Evolutionary conservation across 345 rosid species (phyloP).

Genomic region (Citrus medica): DNA sequence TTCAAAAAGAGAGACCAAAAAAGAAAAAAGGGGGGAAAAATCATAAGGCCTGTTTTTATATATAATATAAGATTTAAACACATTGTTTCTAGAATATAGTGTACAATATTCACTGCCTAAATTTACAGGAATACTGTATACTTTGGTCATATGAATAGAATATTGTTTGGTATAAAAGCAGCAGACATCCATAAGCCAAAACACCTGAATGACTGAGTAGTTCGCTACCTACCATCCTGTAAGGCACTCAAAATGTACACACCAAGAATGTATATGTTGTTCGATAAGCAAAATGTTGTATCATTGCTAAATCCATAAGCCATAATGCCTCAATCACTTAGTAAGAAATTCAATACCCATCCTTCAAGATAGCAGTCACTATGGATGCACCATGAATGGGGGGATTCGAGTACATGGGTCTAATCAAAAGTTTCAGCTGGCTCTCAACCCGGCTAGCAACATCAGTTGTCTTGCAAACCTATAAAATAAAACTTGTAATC

Average conservation of each 20-base stretch:
- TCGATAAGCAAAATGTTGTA: background rate
- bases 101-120: background rate
- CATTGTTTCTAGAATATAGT: background rate
- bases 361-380: slow-evolving; percentile 40
- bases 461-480: slow-evolving; percentile 48
- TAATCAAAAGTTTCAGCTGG: slow-evolving; percentile 54
- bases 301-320: background rate
- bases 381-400: slow-evolving; percentile 58
- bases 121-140: background rate
- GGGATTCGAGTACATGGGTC: slow-evolving; percentile 57
- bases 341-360: slow-evolving; percentile 27
- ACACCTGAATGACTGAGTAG: background rate
- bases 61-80: background rate
- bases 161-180: background rate
- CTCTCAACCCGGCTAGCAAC: slow-evolving; percentile 45
- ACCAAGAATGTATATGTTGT: background rate
- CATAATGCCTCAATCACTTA: background rate
- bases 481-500: background rate
- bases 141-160: background rate
- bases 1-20: background rate
- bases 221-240: background rate
- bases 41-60: background rate
- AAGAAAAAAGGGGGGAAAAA: background rate
- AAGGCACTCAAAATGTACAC: background rate
- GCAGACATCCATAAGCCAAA: background rate